Base-by-base conservation (phyloP, 441 rosid species). In the Corymbia calophylla region DNA sequence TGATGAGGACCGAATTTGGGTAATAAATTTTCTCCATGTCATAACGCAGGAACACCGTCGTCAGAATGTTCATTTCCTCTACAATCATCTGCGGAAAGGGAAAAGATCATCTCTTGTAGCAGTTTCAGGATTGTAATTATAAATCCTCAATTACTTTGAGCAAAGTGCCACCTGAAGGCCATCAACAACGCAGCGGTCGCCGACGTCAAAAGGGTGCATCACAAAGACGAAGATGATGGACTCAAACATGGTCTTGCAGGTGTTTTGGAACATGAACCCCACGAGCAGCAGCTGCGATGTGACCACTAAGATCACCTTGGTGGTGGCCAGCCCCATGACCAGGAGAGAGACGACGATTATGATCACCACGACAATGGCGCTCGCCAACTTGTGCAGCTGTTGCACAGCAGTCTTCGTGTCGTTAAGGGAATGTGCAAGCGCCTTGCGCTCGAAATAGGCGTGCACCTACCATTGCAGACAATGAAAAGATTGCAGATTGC, bases 191-290 rank as follows among this genome's bases (percentile, higher is more conserved):
- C 91, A 89, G 29, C 91, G 91, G 54, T 89, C 91, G 5, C 91
- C 91, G 1, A 89, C 90, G 18, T 89, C 90, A 15, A 89, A 89
- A 1, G 90, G 90, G 86, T 89, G 90, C 88, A 89, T 89, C 53
- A 87, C 88, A 32, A 89, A 89, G 89, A 89, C 91, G 64, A 89
- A 89, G 73, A 89, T 81, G 32, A 89, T 89, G 60, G 91, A 89
- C 87, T 89, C 91, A 14, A 89, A 89, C n/a, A 89, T 32, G 9
- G 91, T 89, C 47, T 89, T 89, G 89, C 91, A 77, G 81, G 89
- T 89, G 87, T 87, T 89, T 2, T 89, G 87, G 87, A 89, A 89
- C 89, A 87, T 77, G 86, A 89, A 89, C 16, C 91, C 91, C 56
- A 87, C 88, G 17, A 87, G 62, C 25, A 89, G 89, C 21, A 89